Evolutionary conservation across 352 stramenopile species (phyloP).

Genomic region (Pythium phragmitis): DNA sequence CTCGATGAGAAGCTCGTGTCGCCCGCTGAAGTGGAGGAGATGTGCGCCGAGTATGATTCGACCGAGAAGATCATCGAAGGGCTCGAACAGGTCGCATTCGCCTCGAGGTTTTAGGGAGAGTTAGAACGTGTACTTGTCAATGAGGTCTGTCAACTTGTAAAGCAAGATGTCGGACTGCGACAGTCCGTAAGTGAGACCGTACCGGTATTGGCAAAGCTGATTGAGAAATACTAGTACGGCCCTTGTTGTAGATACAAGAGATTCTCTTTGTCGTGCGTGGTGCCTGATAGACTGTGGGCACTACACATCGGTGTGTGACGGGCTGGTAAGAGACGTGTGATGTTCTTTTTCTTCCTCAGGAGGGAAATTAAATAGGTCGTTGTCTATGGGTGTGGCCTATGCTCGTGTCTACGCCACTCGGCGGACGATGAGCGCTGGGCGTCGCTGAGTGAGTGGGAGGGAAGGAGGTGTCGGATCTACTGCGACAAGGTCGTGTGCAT

Average conservation of each 20-base stretch:
- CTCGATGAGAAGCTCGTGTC: background rate
- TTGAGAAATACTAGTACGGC: too few species aligned
- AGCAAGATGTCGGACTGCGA: too few species aligned
- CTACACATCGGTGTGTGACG: background rate
- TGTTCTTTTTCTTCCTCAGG: too few species aligned
- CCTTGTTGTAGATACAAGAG: background rate
- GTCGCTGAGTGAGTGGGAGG: background rate
- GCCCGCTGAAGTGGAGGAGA: background rate
- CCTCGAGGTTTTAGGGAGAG: background rate
- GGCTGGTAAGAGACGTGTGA: background rate
- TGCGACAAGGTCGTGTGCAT: constrained; percentile 29
- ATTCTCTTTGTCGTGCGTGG: background rate
- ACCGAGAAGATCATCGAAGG: background rate
- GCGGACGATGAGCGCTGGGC: background rate
- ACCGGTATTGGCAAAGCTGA: too few species aligned
- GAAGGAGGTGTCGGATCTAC: background rate
- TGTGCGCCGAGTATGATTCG: background rate
- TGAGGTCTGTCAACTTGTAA: too few species aligned
- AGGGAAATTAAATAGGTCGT: constrained; percentile 12
- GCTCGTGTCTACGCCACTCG: background rate
- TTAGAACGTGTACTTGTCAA: too few species aligned
- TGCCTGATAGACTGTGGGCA: background rate
- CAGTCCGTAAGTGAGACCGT: too few species aligned
- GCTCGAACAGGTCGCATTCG: background rate
- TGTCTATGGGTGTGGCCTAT: constrained; percentile 13